A percentile compares a stretch with the other conserved stretches of the same genome.
Conservation (phyloP, 192 early-diverging fungal genomes). For the Entophlyctis luteolus region DNA sequence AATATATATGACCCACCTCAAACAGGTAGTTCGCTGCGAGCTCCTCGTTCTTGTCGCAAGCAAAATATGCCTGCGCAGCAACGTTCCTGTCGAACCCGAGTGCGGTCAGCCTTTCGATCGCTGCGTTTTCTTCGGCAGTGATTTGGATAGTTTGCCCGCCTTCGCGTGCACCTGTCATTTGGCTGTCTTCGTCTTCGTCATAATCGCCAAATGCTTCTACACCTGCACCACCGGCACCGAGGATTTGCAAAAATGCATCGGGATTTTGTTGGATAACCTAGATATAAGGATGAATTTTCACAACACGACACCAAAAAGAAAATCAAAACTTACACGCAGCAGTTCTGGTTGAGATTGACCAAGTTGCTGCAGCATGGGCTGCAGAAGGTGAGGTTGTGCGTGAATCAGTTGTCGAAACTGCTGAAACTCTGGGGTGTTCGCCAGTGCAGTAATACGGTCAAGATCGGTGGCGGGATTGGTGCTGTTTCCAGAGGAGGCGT, state of each 20-base stretch:
- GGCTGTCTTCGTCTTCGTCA: no score
- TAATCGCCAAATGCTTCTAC: constrained; percentile 52
- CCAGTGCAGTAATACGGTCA: constrained; percentile 48
- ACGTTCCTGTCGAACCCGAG: constrained; percentile 80
- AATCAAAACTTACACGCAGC: constrained; percentile 54
- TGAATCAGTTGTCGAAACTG: constrained; percentile 85
- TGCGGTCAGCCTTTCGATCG: constrained; percentile 78
- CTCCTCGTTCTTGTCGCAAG: constrained; percentile 97
- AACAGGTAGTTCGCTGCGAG: constrained; percentile 94
- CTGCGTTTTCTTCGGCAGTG: constrained; percentile 83
- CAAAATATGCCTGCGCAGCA: constrained; percentile 90
- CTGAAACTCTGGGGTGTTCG: constrained; percentile 84
- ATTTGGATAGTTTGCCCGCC: constrained; percentile 74
- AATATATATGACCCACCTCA: constrained; percentile 45
- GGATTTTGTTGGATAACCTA: constrained; percentile 70
- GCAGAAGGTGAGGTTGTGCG: constrained; percentile 80
- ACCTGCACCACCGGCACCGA: constrained; percentile 41
- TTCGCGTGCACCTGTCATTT: constrained; percentile 25
- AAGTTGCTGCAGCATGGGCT: constrained; percentile 79
- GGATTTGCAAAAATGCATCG: constrained; percentile 72
- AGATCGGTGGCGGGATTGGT: no score
- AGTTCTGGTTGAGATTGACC: constrained; percentile 82
- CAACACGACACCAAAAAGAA: no score
- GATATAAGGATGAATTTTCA: no score
- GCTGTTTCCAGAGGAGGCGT: constrained; percentile 3